Evolutionary conservation across 352 stramenopile species (phyloP).

Genomic region (Poterioochromonas sp.): DNA sequence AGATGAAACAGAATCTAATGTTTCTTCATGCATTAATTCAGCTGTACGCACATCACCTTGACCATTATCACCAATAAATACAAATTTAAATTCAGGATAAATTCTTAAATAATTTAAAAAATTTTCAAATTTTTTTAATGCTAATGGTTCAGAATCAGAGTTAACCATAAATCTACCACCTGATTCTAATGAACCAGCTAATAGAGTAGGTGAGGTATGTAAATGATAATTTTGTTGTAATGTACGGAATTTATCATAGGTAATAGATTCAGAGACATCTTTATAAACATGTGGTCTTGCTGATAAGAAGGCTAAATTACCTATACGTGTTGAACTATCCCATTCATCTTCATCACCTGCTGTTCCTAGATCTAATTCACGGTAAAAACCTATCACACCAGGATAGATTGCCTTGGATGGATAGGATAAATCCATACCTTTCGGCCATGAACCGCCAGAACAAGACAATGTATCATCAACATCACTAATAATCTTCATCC

Average conservation of each 20-base stretch:
- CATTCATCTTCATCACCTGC: conserved; percentile 70
- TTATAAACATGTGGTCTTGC: conserved; percentile 97
- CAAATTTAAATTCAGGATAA: conserved; percentile 94
- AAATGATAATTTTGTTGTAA: conserved; percentile 78
- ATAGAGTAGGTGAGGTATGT: conserved; percentile 86
- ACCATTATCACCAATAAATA: conserved; percentile 97
- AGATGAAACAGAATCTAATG: conserved; percentile 52
- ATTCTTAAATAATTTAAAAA: conserved; percentile 86
- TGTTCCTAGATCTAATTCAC: conserved; percentile 88
- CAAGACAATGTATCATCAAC: conserved; percentile 95
- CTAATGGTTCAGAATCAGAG: conserved; percentile 86
- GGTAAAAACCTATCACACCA: conserved; percentile 92
- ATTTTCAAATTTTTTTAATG: conserved; percentile 93
- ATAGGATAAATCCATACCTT: conserved; percentile 73
- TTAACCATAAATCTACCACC: conserved; percentile 87
- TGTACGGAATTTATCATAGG: conserved; percentile 89
- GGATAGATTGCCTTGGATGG: conserved; percentile 87
- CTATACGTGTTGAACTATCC: conserved; percentile 58
- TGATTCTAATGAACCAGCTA: conserved; percentile 82
- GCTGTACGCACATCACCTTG: conserved; percentile 76
- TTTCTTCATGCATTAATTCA: conserved; percentile 66
- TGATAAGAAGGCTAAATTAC: conserved; percentile 95
- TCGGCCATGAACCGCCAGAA: conserved; percentile 85
- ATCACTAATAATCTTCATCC: conserved; percentile 95
- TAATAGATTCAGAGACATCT: conserved; percentile 92